Evolutionary conservation across 2,329 filamentous ascomycete species (phyloP), one percentile per base, ranked within the genome.

Genomic region (Polychaeton citri): DNA sequence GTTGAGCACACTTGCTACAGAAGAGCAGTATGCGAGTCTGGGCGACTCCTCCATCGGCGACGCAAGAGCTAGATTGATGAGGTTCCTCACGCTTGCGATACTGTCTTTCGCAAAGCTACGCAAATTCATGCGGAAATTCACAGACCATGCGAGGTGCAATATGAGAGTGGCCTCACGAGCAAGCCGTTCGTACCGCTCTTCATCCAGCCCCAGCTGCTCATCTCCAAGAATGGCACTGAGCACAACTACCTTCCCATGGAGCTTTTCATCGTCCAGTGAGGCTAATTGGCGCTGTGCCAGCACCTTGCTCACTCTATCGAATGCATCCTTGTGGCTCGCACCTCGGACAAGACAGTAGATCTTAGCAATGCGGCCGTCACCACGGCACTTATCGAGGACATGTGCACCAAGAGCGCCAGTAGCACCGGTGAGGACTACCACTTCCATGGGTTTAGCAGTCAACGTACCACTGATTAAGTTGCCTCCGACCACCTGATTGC

Each of bases 101-200:
- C 68, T 67, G 41, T 71, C 65, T 26, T 61, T 60, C 33, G 64
- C 64, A 45, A 79, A 79, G 40, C 66, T 71, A 26, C 54, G 55
- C 1, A 79, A 58, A 3, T 66, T 63, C 36, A 74, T 59, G 18
- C 66, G 68, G 58, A 79, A 79, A 53, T 79, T 79, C 13, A 79
- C 76, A 2, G 69, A 63, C 76, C 76, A 79, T 15, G 74, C 74
- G 6, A 74, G 63, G 49, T 79, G 75, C 37, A 81, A 66, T 13
- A 83, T 60, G 2, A 65, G 52, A 1, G 68, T 70, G 2, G 63
- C 54, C 38, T 66, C 56, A 3, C 43, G 42, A 1, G 59, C 56
- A 2, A 77, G 48, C 2, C 51, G 40, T 2, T 53, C 38, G 47
- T 71, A 70, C 5, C 55, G 47, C 1, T 55, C 46, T 1, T 50